Evolutionary conservation across 2,329 filamentous ascomycete species (phyloP).

Genomic region (Paramyrothecium sp.): DNA sequence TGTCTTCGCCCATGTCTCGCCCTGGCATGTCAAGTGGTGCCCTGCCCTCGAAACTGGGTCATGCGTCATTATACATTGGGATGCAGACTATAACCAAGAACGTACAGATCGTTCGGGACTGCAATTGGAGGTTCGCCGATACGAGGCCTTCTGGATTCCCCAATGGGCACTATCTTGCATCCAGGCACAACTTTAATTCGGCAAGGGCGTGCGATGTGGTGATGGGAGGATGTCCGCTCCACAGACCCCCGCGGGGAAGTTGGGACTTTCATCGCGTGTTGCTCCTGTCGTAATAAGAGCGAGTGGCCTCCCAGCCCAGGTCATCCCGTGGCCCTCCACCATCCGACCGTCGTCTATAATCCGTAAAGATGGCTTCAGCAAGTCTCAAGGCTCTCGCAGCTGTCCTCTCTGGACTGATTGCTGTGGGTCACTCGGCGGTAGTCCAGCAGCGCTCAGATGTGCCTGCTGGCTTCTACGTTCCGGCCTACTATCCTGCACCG

Average conservation of each 20-base stretch:
- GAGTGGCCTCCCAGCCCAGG: background rate
- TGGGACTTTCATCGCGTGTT: background rate
- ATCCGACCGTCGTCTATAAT: background rate
- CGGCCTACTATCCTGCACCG: slow-evolving; percentile 68
- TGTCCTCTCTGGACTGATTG: background rate
- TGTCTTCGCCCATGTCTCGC: background rate
- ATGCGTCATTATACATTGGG: background rate
- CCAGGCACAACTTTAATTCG: background rate
- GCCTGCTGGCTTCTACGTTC: slow-evolving; percentile 33
- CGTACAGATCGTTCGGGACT: background rate
- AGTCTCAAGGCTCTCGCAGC: background rate
- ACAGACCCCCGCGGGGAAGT: background rate
- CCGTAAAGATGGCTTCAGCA: background rate
- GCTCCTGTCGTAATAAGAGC: background rate
- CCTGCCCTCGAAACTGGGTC: background rate
- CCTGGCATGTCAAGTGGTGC: background rate
- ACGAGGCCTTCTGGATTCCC: background rate
- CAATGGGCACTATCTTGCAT: background rate
- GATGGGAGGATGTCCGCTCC: background rate
- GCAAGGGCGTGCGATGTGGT: background rate
- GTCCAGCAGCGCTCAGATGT: background rate
- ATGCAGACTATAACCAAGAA: background rate
- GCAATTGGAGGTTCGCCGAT: background rate
- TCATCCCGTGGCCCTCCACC: background rate
- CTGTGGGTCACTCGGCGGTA: background rate